phyloP scores from a whole-genome alignment of 805 yeast genomes.

The Teunomyces stri region DNA sequence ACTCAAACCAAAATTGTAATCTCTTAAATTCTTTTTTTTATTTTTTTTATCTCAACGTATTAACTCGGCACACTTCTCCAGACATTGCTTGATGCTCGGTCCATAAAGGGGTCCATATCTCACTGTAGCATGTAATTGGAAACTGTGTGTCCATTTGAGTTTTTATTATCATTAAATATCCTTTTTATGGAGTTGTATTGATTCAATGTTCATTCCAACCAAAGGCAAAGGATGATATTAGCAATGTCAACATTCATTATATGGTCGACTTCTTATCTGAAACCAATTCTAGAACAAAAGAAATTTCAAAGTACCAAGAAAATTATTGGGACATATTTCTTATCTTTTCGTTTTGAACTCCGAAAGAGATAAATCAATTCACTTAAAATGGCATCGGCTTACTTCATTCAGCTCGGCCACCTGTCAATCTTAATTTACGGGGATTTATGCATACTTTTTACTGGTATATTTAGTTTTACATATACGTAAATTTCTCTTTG shows the following conservation, averaged over 20 bases:
- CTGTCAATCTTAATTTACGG: too few relatives aligned
- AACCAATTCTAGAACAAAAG: too few relatives aligned
- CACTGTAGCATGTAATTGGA: background rate
- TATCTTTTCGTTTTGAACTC: background rate
- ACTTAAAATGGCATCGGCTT: background rate
- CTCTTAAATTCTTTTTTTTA: background rate
- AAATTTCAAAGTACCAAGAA: background rate
- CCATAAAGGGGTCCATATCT: too few relatives aligned
- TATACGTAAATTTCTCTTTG: too few relatives aligned
- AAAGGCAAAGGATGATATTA: conserved; percentile 25
- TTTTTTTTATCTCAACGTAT: background rate
- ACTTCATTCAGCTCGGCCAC: background rate
- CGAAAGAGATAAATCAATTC: background rate
- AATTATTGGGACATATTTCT: background rate
- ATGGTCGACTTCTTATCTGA: background rate
- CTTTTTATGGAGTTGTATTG: conserved; percentile 20
- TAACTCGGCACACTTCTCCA: background rate
- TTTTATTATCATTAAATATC: background rate
- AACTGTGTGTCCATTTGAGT: too few relatives aligned
- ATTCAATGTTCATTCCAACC: conserved; percentile 12
- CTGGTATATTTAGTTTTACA: too few relatives aligned
- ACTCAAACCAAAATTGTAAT: too few relatives aligned
- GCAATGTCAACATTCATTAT: background rate
- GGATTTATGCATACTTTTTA: too few relatives aligned
- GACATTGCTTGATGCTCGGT: background rate